Conservation (phyloP, 345 rosid genomes). For the Viola odorata region DNA sequence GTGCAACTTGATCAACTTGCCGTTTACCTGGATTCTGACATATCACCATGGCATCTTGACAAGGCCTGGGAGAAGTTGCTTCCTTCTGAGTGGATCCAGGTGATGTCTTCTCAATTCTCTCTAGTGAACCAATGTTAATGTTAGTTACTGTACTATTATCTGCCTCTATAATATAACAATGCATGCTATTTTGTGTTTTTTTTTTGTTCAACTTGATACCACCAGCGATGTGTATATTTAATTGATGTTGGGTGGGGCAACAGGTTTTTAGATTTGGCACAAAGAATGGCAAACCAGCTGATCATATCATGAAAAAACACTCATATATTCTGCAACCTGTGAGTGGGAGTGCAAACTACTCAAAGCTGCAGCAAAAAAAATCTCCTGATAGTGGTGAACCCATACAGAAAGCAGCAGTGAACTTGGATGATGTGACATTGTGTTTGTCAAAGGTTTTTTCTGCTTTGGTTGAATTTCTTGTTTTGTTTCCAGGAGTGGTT, state of each 20-base stretch:
- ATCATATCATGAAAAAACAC: constrained; percentile 48
- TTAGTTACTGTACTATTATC: too few relatives aligned
- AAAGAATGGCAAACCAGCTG: constrained; percentile 69
- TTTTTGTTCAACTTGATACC: constrained; percentile 7
- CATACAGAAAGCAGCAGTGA: constrained; percentile 70
- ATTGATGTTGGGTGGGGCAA: constrained; percentile 11
- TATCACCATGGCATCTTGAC: constrained; percentile 73
- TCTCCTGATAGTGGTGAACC: constrained; percentile 42
- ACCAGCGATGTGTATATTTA: constrained; percentile 6
- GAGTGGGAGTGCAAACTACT: constrained; percentile 80
- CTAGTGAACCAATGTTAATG: background rate
- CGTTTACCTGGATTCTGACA: constrained; percentile 86
- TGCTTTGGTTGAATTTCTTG: constrained; percentile 11
- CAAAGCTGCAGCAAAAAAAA: constrained; percentile 45
- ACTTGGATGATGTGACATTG: constrained; percentile 89
- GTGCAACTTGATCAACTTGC: constrained; percentile 93
- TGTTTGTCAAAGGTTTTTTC: constrained; percentile 78
- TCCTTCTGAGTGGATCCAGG: constrained; percentile 97
- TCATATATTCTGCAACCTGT: constrained; percentile 89
- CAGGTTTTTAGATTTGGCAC: constrained; percentile 89
- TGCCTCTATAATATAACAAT: background rate
- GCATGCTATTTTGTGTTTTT: background rate
- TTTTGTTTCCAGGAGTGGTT: constrained; percentile 7
- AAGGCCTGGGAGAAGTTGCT: constrained; percentile 80
- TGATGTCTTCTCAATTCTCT: constrained; percentile 10